A percentile compares a stretch with the other conserved stretches of the same genome.
Evolutionary conservation across 495 filamentous ascomycete genomes (phyloP).

Genomic region (Halenospora varia): DNA sequence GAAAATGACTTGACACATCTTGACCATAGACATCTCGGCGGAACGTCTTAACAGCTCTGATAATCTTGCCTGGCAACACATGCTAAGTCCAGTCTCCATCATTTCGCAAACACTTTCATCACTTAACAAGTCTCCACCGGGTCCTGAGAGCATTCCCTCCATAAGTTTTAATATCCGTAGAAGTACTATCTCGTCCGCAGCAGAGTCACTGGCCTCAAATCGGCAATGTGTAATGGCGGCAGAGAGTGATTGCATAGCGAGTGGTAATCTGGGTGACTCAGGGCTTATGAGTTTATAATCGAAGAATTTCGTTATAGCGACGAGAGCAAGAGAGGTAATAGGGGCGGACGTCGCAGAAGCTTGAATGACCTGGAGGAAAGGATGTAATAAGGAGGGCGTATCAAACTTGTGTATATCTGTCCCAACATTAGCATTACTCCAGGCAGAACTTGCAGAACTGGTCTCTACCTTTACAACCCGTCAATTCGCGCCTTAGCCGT

Average conservation of each 20-base stretch:
- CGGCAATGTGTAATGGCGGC: slow-evolving; percentile 96
- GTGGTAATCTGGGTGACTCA: slow-evolving; percentile 75
- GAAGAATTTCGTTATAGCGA: slow-evolving; percentile 97
- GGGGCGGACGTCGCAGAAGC: slow-evolving; percentile 94
- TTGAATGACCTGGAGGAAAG: slow-evolving; percentile 95
- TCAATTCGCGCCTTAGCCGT: slow-evolving; percentile 80
- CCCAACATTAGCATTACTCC: not conserved
- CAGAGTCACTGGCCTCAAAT: slow-evolving; percentile 93
- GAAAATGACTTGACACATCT: slow-evolving; percentile 98
- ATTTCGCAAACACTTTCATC: slow-evolving; percentile 98
- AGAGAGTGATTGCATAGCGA: slow-evolving; percentile 92
- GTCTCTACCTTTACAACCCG: slow-evolving; percentile 71
- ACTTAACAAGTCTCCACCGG: slow-evolving; percentile 83
- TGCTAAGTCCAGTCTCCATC: slow-evolving; percentile 98
- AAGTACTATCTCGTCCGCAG: slow-evolving; percentile 91
- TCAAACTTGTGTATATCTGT: slow-evolving; percentile 85
- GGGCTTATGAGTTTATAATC: slow-evolving; percentile 85
- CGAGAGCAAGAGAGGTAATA: slow-evolving; percentile 89
- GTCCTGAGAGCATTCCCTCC: slow-evolving; percentile 94
- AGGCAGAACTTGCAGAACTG: not conserved
- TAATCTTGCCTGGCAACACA: slow-evolving; percentile 90
- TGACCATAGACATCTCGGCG: slow-evolving; percentile 95
- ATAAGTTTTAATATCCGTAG: slow-evolving; percentile 93
- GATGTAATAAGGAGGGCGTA: slow-evolving; percentile 83
- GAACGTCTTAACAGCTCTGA: slow-evolving; percentile 87